Evolutionary conservation across 176 grass and related monocot species (phyloP).

Genomic region (Puya raimondii): DNA sequence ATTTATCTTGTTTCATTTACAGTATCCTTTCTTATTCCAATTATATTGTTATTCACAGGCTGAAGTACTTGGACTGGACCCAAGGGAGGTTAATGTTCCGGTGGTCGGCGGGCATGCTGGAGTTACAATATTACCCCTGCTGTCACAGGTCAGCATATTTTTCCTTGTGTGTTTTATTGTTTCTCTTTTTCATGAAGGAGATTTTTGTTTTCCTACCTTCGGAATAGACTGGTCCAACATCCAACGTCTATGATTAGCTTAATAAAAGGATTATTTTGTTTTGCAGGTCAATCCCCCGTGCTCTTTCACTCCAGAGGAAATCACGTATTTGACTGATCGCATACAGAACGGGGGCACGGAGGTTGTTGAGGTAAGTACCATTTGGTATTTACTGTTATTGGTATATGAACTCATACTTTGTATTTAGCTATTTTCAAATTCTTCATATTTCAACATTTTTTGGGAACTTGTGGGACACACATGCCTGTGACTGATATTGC

Average conservation of each 20-base stretch:
- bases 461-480: neutral
- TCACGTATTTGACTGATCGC: conserved; percentile 68
- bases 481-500: neutral
- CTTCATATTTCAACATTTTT: neutral
- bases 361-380: conserved; percentile 81
- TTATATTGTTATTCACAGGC: conserved; percentile 39
- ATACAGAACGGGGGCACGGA: conserved; percentile 98
- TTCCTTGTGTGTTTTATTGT: neutral
- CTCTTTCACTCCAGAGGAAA: conserved; percentile 86
- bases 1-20: neutral
- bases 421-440: neutral
- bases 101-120: conserved; percentile 77
- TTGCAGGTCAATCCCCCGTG: conserved; percentile 66
- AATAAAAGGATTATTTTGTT: neutral
- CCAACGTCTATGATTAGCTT: neutral
- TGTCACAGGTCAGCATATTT: conserved; percentile 44
- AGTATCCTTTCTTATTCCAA: neutral
- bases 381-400: conserved; percentile 6
- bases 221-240: neutral
- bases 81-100: conserved; percentile 68
- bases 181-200: neutral
- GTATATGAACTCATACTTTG: neutral
- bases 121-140: conserved; percentile 65
- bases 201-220: neutral
- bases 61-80: conserved; percentile 85